Evolutionary conservation across 768 basidiomycete genomes (phyloP), one percentile per base, ranked within the genome.

Genomic region (Agaricus blazei): DNA sequence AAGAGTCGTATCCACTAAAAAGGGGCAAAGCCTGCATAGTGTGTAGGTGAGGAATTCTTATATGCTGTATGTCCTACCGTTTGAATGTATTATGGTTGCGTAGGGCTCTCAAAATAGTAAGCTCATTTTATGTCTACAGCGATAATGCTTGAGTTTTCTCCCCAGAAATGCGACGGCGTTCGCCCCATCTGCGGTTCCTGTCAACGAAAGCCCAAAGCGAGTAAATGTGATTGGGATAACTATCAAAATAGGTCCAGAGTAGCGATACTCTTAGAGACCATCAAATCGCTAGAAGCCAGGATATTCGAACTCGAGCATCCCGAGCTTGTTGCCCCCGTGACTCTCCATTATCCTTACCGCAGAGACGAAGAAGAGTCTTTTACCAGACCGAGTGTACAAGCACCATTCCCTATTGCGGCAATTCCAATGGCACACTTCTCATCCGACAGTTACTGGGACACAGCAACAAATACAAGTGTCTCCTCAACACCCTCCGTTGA

Each of bases 151-250:
- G 19, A 19, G 19, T 19, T 19, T 19, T 37, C 27, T 19, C 49
- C 43, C 50, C 56, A 63, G 87, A 82, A 81, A 73, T 89, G 87
- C 60, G 86, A 89, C 61, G 84, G 85, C 15, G 65, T 64, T 3
- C 80, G 80, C 54, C 87, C 87, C 1, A 70, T 78, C 8, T 89
- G 87, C 64, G 80, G 80, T 1, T 85, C 83, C 42, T 89, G 87
- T 69, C 65, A 70, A 24, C 70, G 74, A 8, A 78, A 81, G 24
- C 80, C 83, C 40, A 80, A 84, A 56, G 75, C 75, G 29, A 85
- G 85, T 52, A 83, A 83, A 28, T 89, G 87, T 65, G 86, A 88
- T 68, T 89, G 87, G 65, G 74, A 81, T 6, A 86, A 87, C 62
- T 82, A 80, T 4, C 77, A 76, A 29, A 78, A 77, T 40, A 78